These are phyloP conservation scores for Phanerochaete sordida DNA, from an alignment of 768 basidiomycete genomes.

Conservation along the genomic window DNA sequence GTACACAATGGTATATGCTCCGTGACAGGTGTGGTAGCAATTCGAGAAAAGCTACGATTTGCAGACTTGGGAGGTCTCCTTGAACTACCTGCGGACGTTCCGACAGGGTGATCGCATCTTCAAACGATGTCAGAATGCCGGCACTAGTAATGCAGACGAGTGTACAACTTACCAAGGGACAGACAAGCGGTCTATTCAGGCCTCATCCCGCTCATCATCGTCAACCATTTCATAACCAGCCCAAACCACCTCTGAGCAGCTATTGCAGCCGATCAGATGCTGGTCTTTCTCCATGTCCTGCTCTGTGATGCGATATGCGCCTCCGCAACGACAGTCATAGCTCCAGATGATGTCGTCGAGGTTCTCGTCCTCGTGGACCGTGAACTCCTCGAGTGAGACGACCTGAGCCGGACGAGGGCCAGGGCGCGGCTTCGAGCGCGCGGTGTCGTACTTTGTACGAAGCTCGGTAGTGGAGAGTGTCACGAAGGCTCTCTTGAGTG, in stretches of 20 bases:
- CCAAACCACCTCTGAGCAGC: slow-evolving; percentile 83
- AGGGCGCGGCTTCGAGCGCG: slow-evolving; percentile 1
- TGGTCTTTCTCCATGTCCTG: slow-evolving; percentile 63
- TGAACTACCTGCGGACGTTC: too few relatives aligned
- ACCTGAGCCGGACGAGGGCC: slow-evolving; percentile 72
- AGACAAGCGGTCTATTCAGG: too few relatives aligned
- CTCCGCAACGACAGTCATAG: slow-evolving; percentile 73
- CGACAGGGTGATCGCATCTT: too few relatives aligned
- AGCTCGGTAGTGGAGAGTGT: slow-evolving; percentile 50
- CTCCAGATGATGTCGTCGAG: slow-evolving; percentile 41
- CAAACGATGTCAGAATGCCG: too few relatives aligned
- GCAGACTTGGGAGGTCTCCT: too few relatives aligned
- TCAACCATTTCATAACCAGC: slow-evolving; percentile 65
- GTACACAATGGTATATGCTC: neutral
- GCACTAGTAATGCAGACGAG: too few relatives aligned
- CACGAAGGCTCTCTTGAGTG: slow-evolving; percentile 65
- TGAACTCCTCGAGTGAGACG: slow-evolving; percentile 75
- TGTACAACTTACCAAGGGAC: neutral
- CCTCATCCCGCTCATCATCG: slow-evolving; percentile 3
- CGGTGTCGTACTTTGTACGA: slow-evolving; percentile 50
- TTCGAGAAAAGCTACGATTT: too few relatives aligned
- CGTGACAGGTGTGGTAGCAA: too few relatives aligned
- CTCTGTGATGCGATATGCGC: slow-evolving; percentile 53
- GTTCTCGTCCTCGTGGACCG: slow-evolving; percentile 27
- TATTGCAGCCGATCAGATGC: slow-evolving; percentile 69